A percentile compares a stretch with the other conserved stretches of the same genome.
These are phyloP conservation scores for Microbotryomycetes sp. DNA, from an alignment of 1,284 basidiomycete species.

Conservation along the genomic window DNA sequence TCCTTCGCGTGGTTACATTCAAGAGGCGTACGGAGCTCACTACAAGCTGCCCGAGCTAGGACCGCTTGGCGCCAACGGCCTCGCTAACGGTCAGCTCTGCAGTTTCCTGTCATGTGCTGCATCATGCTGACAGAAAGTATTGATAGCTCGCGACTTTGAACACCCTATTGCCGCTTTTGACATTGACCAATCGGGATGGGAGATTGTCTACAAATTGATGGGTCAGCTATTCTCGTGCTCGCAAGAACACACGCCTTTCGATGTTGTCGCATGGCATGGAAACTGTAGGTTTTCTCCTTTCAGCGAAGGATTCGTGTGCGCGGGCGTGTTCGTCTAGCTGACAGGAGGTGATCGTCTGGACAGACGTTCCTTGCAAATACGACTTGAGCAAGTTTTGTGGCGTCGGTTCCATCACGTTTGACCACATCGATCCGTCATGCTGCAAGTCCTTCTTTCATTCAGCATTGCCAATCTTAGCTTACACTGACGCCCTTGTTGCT, in stretches of 20 bases:
- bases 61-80: slow-evolving; percentile 51
- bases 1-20: slow-evolving; percentile 40
- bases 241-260: slow-evolving; percentile 62
- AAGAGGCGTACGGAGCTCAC: slow-evolving; percentile 51
- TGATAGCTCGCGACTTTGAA: slow-evolving; percentile 59
- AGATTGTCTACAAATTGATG: slow-evolving; percentile 43
- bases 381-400: slow-evolving; percentile 54
- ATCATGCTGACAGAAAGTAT: neutral
- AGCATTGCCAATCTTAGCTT: slow-evolving; percentile 1
- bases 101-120: too few species aligned
- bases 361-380: slow-evolving; percentile 66
- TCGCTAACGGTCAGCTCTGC: slow-evolving; percentile 27
- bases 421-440: slow-evolving; percentile 40
- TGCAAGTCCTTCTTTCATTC: slow-evolving; percentile 34
- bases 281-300: slow-evolving; percentile 50
- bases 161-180: slow-evolving; percentile 57
- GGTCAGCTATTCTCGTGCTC: slow-evolving; percentile 53
- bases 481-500: neutral
- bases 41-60: slow-evolving; percentile 60
- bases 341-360: too few species aligned
- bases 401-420: slow-evolving; percentile 57
- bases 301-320: too few species aligned
- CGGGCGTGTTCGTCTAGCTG: too few species aligned
- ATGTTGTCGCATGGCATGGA: slow-evolving; percentile 52
- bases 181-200: slow-evolving; percentile 46